These are phyloP conservation scores for Parietaria judaica DNA, from an alignment of 306 rosid species.

Conservation along the genomic window DNA sequence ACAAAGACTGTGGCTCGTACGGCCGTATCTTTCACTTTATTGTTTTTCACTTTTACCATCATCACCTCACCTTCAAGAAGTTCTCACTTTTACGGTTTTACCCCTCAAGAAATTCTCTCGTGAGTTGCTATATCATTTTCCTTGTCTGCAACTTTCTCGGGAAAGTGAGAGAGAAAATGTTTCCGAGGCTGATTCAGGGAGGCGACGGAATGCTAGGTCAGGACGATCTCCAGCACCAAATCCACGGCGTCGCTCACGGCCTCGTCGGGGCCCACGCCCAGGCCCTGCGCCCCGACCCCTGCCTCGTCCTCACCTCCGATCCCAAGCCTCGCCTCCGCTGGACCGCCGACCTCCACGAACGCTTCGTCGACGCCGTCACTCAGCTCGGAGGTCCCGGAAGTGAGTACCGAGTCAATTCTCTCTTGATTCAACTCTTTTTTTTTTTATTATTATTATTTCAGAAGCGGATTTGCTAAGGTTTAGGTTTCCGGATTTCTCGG, in stretches of 20 bases:
- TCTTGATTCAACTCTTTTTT: not conserved
- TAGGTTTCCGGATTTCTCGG: not conserved
- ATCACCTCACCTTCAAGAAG: too few relatives aligned
- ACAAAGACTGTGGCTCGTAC: too few relatives aligned
- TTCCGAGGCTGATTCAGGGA: slow-evolving; percentile 60
- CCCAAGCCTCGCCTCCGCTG: slow-evolving; percentile 99
- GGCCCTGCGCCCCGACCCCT: slow-evolving; percentile 61
- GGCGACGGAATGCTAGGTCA: slow-evolving; percentile 39
- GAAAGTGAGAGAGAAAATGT: slow-evolving; percentile 35
- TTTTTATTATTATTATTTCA: too few relatives aligned
- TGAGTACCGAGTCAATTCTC: slow-evolving; percentile 20
- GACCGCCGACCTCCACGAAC: slow-evolving; percentile 96
- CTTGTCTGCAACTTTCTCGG: not conserved
- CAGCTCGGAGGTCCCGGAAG: slow-evolving; percentile 94
- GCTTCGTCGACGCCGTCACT: slow-evolving; percentile 88
- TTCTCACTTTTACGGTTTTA: too few relatives aligned
- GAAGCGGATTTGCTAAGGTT: not conserved
- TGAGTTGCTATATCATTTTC: not conserved
- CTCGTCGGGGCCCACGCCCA: slow-evolving; percentile 20
- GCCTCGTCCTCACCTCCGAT: slow-evolving; percentile 89
- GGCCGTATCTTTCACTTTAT: too few relatives aligned
- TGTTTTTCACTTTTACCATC: too few relatives aligned
- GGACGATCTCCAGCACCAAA: slow-evolving; percentile 44
- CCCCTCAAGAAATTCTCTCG: too few relatives aligned
- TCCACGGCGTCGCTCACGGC: slow-evolving; percentile 19